Evolutionary conservation across 1,284 basidiomycete species (phyloP), one percentile per base, ranked within the genome.

Genomic region (Mycena citricolor): DNA sequence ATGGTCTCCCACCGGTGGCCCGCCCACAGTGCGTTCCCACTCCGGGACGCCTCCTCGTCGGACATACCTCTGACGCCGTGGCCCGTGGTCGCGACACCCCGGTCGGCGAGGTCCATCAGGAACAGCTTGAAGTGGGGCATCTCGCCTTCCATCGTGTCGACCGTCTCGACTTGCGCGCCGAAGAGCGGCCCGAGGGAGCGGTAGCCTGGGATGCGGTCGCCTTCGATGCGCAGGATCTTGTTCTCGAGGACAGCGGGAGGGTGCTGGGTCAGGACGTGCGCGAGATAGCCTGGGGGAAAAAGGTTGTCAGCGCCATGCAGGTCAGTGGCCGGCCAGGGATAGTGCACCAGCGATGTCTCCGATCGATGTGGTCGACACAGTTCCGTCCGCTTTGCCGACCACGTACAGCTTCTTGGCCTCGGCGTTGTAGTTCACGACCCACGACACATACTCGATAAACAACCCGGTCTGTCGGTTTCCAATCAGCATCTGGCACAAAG

Each of bases 211-310:
- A 39, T 22, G 4, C 52, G 38, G 6, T 62, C 52, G 16, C 63
- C 66, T 45, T 65, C 47, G 39, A 67, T 50, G 11, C 57, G 55
- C 32, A 67, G 44, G 19, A 37, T 40, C 5, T 41, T 47, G 49
- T 62, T 54, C 2, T 52, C 39, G 8, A 63, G 49, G 13, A 54
- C 33, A 12, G 56, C 36, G 14, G 57, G 48, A 0, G 63, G 51
- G 14, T 56, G 43, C 8, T 52, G 49, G 12, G 63, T 64, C 16
- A 66, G 44, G 21, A 62, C 43, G 42, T 65, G 55, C 3, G 56
- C 60, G 26, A 62, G 41, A 41, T 62, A 68, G 11, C 57, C 58
- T 54, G 41, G 39, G 16, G 35, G 17, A n/a, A n/a, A n/a, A n/a
- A n/a, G n/a, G n/a, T n/a, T n/a, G n/a, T n/a, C n/a, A n/a, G n/a